Evolutionary conservation across 2,329 filamentous ascomycete genomes (phyloP).

Genomic region (Arthrobotrys pseudoclavata): DNA sequence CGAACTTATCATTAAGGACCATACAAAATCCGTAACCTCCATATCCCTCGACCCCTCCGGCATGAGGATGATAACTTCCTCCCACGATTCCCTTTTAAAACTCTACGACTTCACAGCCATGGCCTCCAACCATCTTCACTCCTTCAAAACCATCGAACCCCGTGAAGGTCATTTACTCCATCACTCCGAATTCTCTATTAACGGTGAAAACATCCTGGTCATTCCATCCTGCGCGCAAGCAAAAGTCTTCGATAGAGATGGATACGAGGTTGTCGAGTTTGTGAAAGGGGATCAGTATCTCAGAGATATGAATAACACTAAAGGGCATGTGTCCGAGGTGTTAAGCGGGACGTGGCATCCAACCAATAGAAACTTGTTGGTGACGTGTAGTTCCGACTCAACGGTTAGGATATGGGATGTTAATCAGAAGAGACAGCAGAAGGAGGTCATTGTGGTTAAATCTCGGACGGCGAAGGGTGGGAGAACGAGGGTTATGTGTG

Average conservation of each 20-base stretch:
- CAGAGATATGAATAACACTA: conserved; percentile 96
- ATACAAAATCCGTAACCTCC: conserved; percentile 87
- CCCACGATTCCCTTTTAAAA: conserved; percentile 90
- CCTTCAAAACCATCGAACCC: conserved; percentile 93
- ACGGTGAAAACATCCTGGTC: conserved; percentile 74
- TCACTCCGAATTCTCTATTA: conserved; percentile 78
- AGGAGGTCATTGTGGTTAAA: conserved; percentile 95
- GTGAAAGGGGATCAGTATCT: conserved; percentile 99
- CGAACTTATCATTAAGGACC: conserved; percentile 91
- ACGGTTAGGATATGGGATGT: conserved; percentile 97
- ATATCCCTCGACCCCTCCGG: conserved; percentile 87
- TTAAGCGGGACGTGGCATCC: conserved; percentile 93
- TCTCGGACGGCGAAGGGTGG: conserved; percentile 90
- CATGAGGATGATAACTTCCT: conserved; percentile 87
- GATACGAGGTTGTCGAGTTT: conserved; percentile 86
- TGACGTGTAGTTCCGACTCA: conserved; percentile 94
- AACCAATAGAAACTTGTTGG: conserved; percentile 83
- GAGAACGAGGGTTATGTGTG: conserved; percentile 91
- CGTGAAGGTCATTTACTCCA: conserved; percentile 87
- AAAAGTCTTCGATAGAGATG: conserved; percentile 89
- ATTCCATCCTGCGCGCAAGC: conserved; percentile 90
- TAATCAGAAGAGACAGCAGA: conserved; percentile 89
- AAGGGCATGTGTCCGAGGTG: conserved; percentile 93
- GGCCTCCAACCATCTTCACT: conserved; percentile 92
- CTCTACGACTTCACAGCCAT: conserved; percentile 95